Percentiles rank a stretch among this genome's conserved stretches.
Evolutionary conservation across 148 eudicot species (phyloP).

Genomic region (Cornus controversa): DNA sequence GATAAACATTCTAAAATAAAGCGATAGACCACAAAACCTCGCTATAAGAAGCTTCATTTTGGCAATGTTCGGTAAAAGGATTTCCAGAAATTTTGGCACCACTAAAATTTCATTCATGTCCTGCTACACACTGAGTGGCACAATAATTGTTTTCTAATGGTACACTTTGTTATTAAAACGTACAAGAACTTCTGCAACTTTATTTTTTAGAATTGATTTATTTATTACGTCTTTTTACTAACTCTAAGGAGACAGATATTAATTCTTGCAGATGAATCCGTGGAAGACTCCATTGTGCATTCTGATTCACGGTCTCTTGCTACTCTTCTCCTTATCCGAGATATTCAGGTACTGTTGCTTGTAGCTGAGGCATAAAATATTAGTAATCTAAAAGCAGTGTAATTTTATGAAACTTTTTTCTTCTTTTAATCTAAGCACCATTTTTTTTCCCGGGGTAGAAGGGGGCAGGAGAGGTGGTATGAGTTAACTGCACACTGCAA

Average conservation of each 20-base stretch:
- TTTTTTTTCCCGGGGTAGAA: background rate
- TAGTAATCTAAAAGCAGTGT: background rate
- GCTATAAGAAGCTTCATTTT: background rate
- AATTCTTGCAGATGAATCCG: conserved; percentile 98
- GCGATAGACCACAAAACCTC: background rate
- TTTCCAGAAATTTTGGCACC: background rate
- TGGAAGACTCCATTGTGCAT: conserved; percentile 91
- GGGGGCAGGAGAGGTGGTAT: background rate
- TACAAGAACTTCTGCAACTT: background rate
- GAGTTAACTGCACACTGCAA: background rate
- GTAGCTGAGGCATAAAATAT: background rate
- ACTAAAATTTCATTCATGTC: background rate
- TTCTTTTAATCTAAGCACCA: background rate
- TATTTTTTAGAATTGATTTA: background rate
- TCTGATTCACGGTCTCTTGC: conserved; percentile 93
- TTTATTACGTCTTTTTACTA: conserved; percentile 39
- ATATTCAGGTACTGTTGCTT: conserved; percentile 66
- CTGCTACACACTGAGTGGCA: background rate
- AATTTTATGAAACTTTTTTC: too few relatives aligned
- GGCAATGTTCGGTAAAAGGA: background rate
- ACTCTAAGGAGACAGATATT: conserved; percentile 78
- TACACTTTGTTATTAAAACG: background rate
- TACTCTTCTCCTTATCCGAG: conserved; percentile 90
- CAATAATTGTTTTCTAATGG: background rate
- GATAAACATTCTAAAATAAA: background rate